Evolutionary conservation across 1,139 yeast species (phyloP), one percentile per base, ranked within the genome.

Genomic region (Candida glucosophila): DNA sequence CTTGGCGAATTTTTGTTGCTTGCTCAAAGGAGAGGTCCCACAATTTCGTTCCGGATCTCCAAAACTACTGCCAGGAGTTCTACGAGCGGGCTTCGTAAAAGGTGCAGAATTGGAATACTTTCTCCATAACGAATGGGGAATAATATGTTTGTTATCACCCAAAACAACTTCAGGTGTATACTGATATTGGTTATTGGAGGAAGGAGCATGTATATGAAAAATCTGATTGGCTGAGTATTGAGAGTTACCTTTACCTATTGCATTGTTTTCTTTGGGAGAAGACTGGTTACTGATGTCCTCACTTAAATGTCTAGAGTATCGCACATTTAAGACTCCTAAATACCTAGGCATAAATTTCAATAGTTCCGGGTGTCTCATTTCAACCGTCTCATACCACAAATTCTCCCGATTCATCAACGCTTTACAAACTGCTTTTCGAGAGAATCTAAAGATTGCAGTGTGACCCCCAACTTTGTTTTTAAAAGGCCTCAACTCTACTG

Each of bases 401-500:
- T 90, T 83, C 46, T 92, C 99, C 35, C 95, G 64, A 42, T 85
- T 85, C 35, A 86, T 82, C 34, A 90, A 58, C 1, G 93, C 92
- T 51, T 92, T 92, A 52, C 98, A 90, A n/a, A 92, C 95, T 0
- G 97, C 97, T 31, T 83, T 65, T 40, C 77, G 80, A 5, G 94
- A 80, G 47, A 90, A 90, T 36, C 90, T 69, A 54, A 90, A 92
- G 24, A 92, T 86, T 2, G 97, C 96, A 0, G 96, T 90, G 49
- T 92, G 99, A 1, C 99, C 99, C 6, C 99, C 99, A 5, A 92
- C 98, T 45, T 82, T 82, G 47, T 90, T 88, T 37, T 78, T 75
- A 55, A 81, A 88, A 2, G 94, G 95, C 27, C 83, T 73, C 30
- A 88, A 56, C 46, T 86, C 95, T 2, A 86, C 95, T 1, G 95